Evolutionary conservation across 257 asterid species (phyloP), one percentile per base, ranked within the genome.

Genomic region (Plantago elongata): DNA sequence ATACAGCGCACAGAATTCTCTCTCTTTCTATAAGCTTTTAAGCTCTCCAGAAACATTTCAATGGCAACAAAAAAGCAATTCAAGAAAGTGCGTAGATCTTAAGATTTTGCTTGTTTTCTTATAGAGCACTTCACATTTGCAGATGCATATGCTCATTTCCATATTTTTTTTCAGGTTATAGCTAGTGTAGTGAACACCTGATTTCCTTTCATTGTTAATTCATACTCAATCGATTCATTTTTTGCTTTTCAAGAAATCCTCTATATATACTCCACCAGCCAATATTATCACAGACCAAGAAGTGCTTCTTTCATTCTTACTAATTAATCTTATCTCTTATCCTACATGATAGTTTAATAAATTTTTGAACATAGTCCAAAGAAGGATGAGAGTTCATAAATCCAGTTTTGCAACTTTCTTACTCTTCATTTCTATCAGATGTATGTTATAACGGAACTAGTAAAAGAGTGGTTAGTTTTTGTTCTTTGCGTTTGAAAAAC

Each of bases 381-480:
- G 14, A 50, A 50, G 10, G 55, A 50, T 15, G 0, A 50, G 30
- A 27, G n/a, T 27, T 7, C 10, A 15, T 7, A 1, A 34, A 34
- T 34, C 5, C 38, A 5, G 38, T 34, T 34, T 34, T 34, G 38
- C 38, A 34, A 34, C 38, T 34, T 34, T 34, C 38, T 5, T 34
- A 34, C 38, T 34, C 38, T 34, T 34, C n/a, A n/a, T 34, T 34
- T 34, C 40, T 34, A 34, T 8, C 0, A 9, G 11, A 15, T 49
- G 54, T 6, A n/a, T n/a, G 30, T 9, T 15, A 50, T 50, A 18
- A 10, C 10, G 37, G 30, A 16, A 52, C 13, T 38, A 18, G 12
- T 13, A 54, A 54, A 11, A 52, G 57, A 51, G 38, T 51, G 17
- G 57, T 15, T 15, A 16, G 57, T 52, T 52, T 52, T 52, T 22